Evolutionary conservation across 495 filamentous ascomycete species (phyloP), one percentile per base, ranked within the genome.

Genomic region (Annulohypoxylon nitens): DNA sequence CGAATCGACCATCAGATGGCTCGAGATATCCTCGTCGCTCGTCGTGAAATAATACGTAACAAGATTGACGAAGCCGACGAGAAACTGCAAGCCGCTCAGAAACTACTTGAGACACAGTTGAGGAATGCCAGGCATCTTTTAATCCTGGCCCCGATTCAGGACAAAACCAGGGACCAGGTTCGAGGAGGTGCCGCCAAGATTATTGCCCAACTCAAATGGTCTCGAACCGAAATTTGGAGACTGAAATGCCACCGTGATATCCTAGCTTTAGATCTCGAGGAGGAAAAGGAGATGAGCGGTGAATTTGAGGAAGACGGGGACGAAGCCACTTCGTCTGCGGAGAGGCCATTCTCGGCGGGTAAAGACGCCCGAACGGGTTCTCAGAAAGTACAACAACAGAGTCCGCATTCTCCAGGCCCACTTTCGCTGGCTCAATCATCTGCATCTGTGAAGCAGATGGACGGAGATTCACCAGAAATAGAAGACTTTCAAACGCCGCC

Each of bases 101-200:
- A 89, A 69, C 89, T 92, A 57, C 86, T 98, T 3, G 95, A 98
- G 57, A 87, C 86, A 20, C 90, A 96, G 50, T 81, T 98, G 37
- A 86, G 95, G 67, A 97, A 98, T 81, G 93, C 95, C n/a, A 90
- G 95, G 33, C 96, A 99, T 80, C 84, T 99, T 23, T 89, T 94
- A 58, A 89, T 99, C 45, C 81, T 97, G 9, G 93, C 95, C 2
- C 96, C 96, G 0, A 93, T 98, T 53, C 91, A 96, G 72, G 88
- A 90, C 2, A 93, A 93, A 76, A 95, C 94, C 5, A 85, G 96
- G 61, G 96, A 98, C 75, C 87, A 93, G 33, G 88, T 98, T 63
- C 87, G 98, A 23, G 85, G 93, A 73, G 91, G 93, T 36, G 97
- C 96, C 12, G 94, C 90, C 3, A 88, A 91, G 10, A 90, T 97